These are phyloP conservation scores for Purpureocillium lavendulum DNA, from an alignment of 2,329 filamentous ascomycete species.

Conservation along the genomic window DNA sequence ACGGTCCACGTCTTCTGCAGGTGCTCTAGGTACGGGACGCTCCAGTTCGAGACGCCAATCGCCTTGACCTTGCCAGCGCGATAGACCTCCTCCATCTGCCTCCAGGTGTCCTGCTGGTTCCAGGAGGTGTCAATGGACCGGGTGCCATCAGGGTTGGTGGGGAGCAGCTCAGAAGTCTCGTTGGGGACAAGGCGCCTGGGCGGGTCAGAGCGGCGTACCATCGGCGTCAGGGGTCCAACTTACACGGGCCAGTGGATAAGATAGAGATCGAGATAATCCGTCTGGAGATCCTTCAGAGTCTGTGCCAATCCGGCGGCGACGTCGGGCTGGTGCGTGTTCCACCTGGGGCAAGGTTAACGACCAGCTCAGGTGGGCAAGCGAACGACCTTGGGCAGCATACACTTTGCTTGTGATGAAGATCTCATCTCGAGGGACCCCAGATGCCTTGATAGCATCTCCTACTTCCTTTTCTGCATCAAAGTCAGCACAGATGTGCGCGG, in stretches of 20 bases:
- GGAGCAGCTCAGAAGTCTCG: slow-evolving; percentile 7
- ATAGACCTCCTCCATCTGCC: slow-evolving; percentile 14
- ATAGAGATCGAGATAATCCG: slow-evolving; percentile 35
- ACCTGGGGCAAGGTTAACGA: too few relatives aligned
- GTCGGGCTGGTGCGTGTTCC: slow-evolving; percentile 49
- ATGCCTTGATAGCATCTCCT: too few relatives aligned
- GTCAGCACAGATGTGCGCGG: too few relatives aligned
- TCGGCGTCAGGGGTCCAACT: background rate
- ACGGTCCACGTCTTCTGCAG: slow-evolving; percentile 21
- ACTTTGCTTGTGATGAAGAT: slow-evolving; percentile 52
- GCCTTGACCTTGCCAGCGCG: slow-evolving; percentile 35
- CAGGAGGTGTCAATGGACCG: slow-evolving; percentile 6
- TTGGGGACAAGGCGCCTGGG: too few relatives aligned
- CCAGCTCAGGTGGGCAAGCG: too few relatives aligned
- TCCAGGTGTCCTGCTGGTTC: slow-evolving; percentile 7
- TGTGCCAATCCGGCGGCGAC: slow-evolving; percentile 34
- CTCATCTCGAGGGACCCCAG: slow-evolving; percentile 16
- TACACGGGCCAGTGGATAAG: slow-evolving; percentile 46
- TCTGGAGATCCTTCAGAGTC: slow-evolving; percentile 31
- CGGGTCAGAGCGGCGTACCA: too few relatives aligned
- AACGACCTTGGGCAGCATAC: slow-evolving; percentile 11
- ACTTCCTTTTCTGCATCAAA: too few relatives aligned
- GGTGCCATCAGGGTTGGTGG: slow-evolving; percentile 14
- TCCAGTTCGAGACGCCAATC: slow-evolving; percentile 39
- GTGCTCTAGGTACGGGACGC: slow-evolving; percentile 16